Conservation (phyloP, 441 rosid genomes). For the Adansonia rubrostipa region DNA sequence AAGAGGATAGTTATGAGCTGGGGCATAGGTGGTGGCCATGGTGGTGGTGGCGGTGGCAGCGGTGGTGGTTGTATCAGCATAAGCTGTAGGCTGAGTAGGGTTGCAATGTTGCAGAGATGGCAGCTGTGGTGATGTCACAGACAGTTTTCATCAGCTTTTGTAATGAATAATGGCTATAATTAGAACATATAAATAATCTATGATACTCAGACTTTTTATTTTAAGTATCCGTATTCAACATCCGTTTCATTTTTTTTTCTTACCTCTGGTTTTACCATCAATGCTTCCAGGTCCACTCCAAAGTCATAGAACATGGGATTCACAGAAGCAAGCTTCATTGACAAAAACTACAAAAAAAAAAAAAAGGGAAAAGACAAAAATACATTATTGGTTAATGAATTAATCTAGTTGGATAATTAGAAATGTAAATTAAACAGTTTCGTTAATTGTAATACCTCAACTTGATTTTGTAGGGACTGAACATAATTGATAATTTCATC, state of each 20-base stretch:
- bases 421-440: neutral
- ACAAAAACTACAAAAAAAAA: constrained; percentile 46
- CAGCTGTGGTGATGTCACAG: no score
- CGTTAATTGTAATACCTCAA: constrained; percentile 32
- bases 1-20: constrained; percentile 40
- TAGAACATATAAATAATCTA: no score
- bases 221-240: no score
- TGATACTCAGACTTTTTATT: no score
- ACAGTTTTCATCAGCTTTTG: no score
- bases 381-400: no score
- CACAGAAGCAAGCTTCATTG: constrained; percentile 63
- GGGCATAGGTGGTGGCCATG: no score
- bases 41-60: no score
- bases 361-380: no score
- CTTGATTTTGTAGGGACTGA: constrained; percentile 43
- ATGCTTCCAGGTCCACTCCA: constrained; percentile 54
- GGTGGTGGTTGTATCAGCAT: constrained; percentile 43
- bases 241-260: neutral
- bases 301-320: constrained; percentile 65
- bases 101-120: no score
- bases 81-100: constrained; percentile 35
- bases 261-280: constrained; percentile 36
- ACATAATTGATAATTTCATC: constrained; percentile 52
- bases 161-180: no score
- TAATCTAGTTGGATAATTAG: neutral